phyloP scores from a whole-genome alignment of 2,329 filamentous ascomycete genomes.

The Aureobasidium sp. region DNA sequence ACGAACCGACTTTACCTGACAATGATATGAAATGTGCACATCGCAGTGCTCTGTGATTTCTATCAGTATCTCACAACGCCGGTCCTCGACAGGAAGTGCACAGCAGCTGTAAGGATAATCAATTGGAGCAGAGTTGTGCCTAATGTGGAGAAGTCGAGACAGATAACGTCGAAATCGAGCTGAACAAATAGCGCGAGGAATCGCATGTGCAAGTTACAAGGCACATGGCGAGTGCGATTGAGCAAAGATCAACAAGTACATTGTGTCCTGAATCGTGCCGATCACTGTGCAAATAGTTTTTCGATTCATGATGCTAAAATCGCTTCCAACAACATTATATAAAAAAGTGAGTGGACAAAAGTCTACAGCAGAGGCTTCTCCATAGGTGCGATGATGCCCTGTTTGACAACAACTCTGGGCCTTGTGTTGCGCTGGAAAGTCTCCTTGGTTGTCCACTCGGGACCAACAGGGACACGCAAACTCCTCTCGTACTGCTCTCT shows the following conservation, averaged over 20 bases:
- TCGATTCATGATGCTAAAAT: conserved; percentile 33
- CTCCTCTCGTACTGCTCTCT: conserved; percentile 84
- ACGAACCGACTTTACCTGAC: no score
- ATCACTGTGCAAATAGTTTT: conserved; percentile 58
- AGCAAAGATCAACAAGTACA: not conserved
- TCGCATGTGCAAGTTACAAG: not conserved
- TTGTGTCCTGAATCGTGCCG: conserved; percentile 13
- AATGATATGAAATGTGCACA: no score
- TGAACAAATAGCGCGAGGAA: no score
- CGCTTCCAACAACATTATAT: not conserved
- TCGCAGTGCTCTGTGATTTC: no score
- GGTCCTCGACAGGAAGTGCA: no score
- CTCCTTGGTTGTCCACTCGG: conserved; percentile 95
- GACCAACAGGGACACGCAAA: conserved; percentile 77
- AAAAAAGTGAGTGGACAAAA: no score
- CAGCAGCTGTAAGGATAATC: no score
- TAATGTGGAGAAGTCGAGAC: no score
- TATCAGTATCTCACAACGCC: no score
- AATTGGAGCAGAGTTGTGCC: no score
- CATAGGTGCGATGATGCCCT: conserved; percentile 83
- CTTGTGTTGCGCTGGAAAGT: conserved; percentile 85
- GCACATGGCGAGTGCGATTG: not conserved
- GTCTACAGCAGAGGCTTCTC: conserved; percentile 59
- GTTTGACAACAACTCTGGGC: conserved; percentile 83
- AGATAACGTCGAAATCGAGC: no score